Conservation (phyloP, 225 moss, liverwort and hornwort genomes). For the Ulota crispa region DNA sequence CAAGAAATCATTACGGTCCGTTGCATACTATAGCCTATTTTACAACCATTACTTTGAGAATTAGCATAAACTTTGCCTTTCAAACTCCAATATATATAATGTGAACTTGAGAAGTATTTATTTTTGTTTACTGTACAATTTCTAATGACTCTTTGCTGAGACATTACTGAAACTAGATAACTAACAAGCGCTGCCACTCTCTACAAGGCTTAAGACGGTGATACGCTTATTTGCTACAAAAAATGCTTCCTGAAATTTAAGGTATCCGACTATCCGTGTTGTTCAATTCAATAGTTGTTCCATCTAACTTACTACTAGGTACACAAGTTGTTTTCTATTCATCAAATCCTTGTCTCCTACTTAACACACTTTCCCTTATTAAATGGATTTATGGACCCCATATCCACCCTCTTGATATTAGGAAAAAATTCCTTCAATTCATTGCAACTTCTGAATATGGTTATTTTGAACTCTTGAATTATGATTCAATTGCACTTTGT, state of each 20-base stretch:
- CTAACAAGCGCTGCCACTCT: too few species aligned
- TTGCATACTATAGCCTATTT: background rate
- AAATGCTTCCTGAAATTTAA: background rate
- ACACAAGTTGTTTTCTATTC: background rate
- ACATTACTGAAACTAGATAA: too few species aligned
- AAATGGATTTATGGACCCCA: background rate
- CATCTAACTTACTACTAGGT: background rate
- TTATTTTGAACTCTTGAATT: background rate
- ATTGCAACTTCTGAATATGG: too few species aligned
- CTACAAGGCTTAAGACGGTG: background rate
- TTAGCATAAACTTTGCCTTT: background rate
- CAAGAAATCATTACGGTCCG: background rate
- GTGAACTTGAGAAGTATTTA: background rate
- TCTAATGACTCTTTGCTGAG: background rate
- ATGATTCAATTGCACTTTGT: background rate
- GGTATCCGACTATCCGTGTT: background rate
- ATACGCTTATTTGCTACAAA: background rate
- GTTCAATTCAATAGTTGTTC: background rate
- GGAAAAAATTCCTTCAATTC: background rate
- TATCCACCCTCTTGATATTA: background rate
- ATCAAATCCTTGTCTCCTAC: background rate
- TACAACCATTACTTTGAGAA: too few species aligned
- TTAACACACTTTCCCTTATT: too few species aligned
- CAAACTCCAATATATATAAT: background rate
- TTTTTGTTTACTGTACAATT: fast-evolving